These are phyloP conservation scores for Sindora glabra DNA, from an alignment of 306 rosid genomes.

Conservation along the genomic window DNA sequence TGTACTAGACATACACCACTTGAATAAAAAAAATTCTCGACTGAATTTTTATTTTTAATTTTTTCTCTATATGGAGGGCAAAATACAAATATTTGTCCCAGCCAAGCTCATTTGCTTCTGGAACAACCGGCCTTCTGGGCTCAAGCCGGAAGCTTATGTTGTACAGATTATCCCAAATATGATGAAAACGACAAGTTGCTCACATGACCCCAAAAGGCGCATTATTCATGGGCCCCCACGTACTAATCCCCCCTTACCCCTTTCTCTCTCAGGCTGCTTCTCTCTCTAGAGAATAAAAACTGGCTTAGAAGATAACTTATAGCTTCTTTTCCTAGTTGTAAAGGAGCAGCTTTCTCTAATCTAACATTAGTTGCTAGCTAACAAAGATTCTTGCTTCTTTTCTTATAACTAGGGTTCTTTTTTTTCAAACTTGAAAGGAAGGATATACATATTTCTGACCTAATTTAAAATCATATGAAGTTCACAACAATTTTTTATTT, in stretches of 20 bases:
- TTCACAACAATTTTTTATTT: no score
- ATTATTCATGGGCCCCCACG: slow-evolving; percentile 65
- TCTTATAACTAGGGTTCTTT: no score
- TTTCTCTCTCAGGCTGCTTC: slow-evolving; percentile 10
- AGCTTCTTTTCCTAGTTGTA: slow-evolving; percentile 24
- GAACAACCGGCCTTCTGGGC: slow-evolving; percentile 22
- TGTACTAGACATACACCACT: no score
- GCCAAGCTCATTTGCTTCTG: slow-evolving; percentile 11
- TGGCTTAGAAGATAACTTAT: slow-evolving; percentile 18
- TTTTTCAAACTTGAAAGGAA: no score
- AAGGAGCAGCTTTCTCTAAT: slow-evolving; percentile 31
- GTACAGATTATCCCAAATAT: slow-evolving; percentile 19
- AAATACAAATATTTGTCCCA: no score
- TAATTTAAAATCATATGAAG: no score
- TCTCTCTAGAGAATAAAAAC: slow-evolving; percentile 21
- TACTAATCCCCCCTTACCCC: slow-evolving; percentile 32
- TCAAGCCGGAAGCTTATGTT: slow-evolving; percentile 22
- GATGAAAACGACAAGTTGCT: slow-evolving; percentile 57
- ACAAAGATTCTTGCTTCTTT: no score
- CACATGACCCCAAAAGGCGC: slow-evolving; percentile 58
- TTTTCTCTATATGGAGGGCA: no score
- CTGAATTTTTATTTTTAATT: no score
- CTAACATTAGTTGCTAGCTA: slow-evolving; percentile 25
- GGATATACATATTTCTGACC: no score
- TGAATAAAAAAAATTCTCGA: no score